phyloP scores from a whole-genome alignment of 1,284 basidiomycete species.

The Rhodotorula mucilaginosa region DNA sequence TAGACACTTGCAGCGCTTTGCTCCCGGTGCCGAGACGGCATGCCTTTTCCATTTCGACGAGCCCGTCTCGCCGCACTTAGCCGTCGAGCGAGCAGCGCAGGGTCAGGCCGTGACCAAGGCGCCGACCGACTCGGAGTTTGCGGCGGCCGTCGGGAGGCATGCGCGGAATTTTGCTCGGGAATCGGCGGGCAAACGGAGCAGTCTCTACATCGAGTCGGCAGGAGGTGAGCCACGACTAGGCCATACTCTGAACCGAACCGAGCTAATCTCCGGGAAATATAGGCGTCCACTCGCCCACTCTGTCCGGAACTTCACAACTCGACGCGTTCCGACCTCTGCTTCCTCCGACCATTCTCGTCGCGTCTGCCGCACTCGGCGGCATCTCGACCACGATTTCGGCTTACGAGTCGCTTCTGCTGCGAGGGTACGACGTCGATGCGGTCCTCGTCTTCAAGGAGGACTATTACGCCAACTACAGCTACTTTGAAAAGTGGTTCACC shows the following conservation, averaged over 20 bases:
- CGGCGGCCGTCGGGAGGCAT: constrained; percentile 64
- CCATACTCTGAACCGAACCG: too few relatives aligned
- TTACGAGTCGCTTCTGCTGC: constrained; percentile 84
- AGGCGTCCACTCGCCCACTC: constrained; percentile 91
- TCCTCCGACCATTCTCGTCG: constrained; percentile 82
- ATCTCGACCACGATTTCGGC: constrained; percentile 92
- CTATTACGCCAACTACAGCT: constrained; percentile 83
- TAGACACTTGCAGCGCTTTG: constrained; percentile 70
- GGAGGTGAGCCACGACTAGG: constrained; percentile 27
- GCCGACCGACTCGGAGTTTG: constrained; percentile 62
- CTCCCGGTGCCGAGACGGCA: constrained; percentile 58
- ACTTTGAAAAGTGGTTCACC: constrained; percentile 73
- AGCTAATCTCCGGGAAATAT: background rate
- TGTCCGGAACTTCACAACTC: constrained; percentile 80
- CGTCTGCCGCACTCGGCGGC: constrained; percentile 84
- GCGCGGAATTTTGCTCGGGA: constrained; percentile 58
- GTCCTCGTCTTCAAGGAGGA: constrained; percentile 83
- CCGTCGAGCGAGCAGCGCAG: constrained; percentile 61
- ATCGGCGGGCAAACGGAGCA: constrained; percentile 22
- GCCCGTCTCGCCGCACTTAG: constrained; percentile 90
- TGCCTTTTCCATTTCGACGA: constrained; percentile 83
- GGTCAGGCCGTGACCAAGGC: constrained; percentile 50
- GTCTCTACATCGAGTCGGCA: constrained; percentile 78
- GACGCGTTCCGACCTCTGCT: constrained; percentile 80
- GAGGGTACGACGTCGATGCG: constrained; percentile 84